A percentile compares a stretch with the other conserved stretches of the same genome.
Evolutionary conservation across 257 asterid genomes (phyloP).

Genomic region (Solanum bukasovii): DNA sequence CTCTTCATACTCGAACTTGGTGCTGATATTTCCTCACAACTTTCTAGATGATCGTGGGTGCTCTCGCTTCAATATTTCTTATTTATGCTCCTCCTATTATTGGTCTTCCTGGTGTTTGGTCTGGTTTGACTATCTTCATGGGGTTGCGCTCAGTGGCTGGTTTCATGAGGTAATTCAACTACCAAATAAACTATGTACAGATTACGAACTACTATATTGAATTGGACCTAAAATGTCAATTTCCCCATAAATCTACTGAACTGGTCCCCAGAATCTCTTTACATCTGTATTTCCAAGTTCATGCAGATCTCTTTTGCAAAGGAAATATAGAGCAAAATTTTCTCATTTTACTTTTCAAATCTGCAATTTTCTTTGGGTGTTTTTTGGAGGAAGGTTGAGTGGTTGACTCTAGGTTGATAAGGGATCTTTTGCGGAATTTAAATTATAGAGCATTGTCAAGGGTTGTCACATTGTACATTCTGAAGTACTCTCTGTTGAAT

Average conservation of each 20-base stretch:
- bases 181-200: neutral
- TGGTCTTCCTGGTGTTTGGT: constrained; percentile 37
- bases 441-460: neutral
- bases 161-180: constrained; percentile 18
- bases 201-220: neutral
- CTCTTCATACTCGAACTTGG: neutral
- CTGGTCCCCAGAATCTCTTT: neutral
- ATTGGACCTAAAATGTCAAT: neutral
- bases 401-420: neutral
- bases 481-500: neutral
- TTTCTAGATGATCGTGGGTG: constrained; percentile 32
- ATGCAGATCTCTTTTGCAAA: neutral
- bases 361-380: neutral
- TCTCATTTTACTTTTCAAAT: neutral
- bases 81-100: constrained; percentile 27
- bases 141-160: constrained; percentile 28
- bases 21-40: neutral
- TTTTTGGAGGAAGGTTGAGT: neutral
- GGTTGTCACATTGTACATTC: neutral
- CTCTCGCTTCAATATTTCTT: constrained; percentile 23
- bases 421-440: neutral
- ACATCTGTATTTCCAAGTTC: neutral
- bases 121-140: constrained; percentile 37
- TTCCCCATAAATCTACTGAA: neutral
- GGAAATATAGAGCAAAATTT: neutral